Evolutionary conservation across 1,139 yeast genomes (phyloP), one percentile per base, ranked within the genome.

Genomic region (Pichia sp.): DNA sequence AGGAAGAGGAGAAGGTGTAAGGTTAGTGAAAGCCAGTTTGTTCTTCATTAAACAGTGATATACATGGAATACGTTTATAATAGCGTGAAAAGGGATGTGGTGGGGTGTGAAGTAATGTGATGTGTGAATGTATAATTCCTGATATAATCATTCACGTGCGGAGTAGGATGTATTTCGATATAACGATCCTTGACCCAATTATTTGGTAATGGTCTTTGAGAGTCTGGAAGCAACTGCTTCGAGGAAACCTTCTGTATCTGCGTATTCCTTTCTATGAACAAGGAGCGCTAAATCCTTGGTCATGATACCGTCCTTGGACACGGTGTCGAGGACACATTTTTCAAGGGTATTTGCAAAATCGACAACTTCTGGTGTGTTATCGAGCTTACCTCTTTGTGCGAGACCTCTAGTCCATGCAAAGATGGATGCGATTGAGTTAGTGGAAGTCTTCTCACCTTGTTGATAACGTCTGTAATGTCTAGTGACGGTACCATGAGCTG

Each of bases 401-500:
- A 88, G 62, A 52, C 96, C 97, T 59, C 94, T 78, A 34, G 95
- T 74, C 97, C 97, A 88, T 28, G 97, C 97, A 54, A 80, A 88
- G 53, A 88, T 88, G 21, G 96, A 86, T n/a, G 97, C 97, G 63
- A 88, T 88, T 29, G 96, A 87, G 67, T 88, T 88, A 48, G 97
- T 88, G n/a, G 96, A 86, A 23, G 97, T 88, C 66, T 87, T 96
- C 62, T 86, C 83, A 51, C 96, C 96, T 63, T 81, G 82, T 65
- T 88, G 96, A 62, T 85, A 84, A 64, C 81, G 93, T 67, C 96
- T 80, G 69, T 70, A 88, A 61, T 88, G 97, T 66, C 97, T 83
- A 41, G 96, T 88, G 49, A 88, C 96, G 29, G 97, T 88, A 42
- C 96, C 97, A 60, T 88, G 96, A 20, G 97, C 96, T 44, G 96